These are phyloP conservation scores for Prunus persica DNA, from an alignment of 306 rosid species.

Conservation along the genomic window DNA sequence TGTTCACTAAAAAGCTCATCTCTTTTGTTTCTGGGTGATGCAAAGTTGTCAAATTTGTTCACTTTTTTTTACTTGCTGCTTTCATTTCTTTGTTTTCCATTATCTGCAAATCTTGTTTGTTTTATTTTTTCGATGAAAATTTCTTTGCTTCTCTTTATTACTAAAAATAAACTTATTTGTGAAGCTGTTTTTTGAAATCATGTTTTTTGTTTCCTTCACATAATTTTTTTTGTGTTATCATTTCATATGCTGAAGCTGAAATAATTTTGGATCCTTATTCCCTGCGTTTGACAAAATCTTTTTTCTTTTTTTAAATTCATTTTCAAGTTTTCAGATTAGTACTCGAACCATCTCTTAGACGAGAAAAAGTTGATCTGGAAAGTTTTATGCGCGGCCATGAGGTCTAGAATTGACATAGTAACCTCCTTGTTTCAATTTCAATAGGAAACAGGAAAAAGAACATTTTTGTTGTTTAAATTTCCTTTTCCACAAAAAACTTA, in stretches of 20 bases:
- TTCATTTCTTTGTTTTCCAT: not conserved
- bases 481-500: not conserved
- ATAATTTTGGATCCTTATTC: not conserved
- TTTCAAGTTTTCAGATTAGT: not conserved
- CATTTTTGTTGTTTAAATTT: not conserved
- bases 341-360: not conserved
- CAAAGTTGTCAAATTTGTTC: not conserved
- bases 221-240: not conserved
- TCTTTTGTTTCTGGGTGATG: slow-evolving; percentile 10
- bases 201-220: not conserved
- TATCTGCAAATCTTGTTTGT: not conserved
- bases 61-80: not conserved
- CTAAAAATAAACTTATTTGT: not conserved
- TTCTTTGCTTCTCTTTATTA: not conserved
- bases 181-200: not conserved
- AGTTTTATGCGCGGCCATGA: not conserved
- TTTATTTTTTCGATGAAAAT: not conserved
- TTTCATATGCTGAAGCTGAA: not conserved
- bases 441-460: not conserved
- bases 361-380: not conserved
- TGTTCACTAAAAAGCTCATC: not conserved
- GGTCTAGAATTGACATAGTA: not conserved
- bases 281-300: not conserved
- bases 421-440: not conserved
- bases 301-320: too few relatives aligned